Evolutionary conservation across 2,329 filamentous ascomycete genomes (phyloP), one percentile per base, ranked within the genome.

Genomic region (Fusarium palustre): DNA sequence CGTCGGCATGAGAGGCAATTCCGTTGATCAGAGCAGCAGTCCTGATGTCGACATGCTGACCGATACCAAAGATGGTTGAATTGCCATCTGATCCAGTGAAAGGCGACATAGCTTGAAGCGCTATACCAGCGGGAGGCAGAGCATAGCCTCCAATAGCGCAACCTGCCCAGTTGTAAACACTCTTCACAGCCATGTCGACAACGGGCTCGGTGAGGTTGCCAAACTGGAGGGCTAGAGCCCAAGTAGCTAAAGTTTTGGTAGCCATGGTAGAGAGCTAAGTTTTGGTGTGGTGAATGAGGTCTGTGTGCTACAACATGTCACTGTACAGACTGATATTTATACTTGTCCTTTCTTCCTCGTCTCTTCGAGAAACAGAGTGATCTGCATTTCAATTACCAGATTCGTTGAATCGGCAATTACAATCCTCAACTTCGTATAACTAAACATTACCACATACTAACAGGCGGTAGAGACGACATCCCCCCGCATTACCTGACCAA

Each of bases 61-160:
- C 49, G 13, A 30, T 55, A 5, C 49, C 39, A 16, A 59, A 55
- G n/a, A 55, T 55, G 8, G 39, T 30, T 2, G 39, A 59, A 31
- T 55, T 55, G 22, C 49, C 49, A 22, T 33, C 10, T 16, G 48
- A 24, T 9, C 49, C 49, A 31, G 49, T 41, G 20, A 59, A 59
- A 7, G 55, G 31, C 5, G 39, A 34, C 15, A 25, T 59, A 4
- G 55, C 49, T 11, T 59, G 7, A 7, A 55, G 52, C 6, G 49
- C 39, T 31, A 59, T 31, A 20, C 31, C 39, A 5, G 55, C 55
- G 16, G 49, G 55, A 20, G 39, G 39, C 3, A 55, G 10, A 38
- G 39, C 49, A 28, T 55, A 59, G 16, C 55, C 49, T 20, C 48
- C 49, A n/a, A 59, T 55, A 12, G 55, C 49, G 28, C 39, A 59